Evolutionary conservation across 1,139 yeast species (phyloP), one percentile per base, ranked within the genome.

Genomic region (Taphrina sp.): DNA sequence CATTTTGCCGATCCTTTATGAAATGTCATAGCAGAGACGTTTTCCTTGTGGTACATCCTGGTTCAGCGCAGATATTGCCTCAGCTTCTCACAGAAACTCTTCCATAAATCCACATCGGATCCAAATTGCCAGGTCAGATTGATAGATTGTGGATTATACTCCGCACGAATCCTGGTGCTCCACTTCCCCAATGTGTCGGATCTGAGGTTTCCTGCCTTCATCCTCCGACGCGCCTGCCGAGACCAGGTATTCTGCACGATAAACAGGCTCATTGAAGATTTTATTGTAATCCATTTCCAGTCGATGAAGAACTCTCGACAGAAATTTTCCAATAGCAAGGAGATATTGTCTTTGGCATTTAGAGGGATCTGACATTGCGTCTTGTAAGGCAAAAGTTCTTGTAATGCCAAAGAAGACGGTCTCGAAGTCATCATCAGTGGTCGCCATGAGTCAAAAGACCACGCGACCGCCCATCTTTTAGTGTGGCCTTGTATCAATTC

Each of bases 391-490:
- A 26, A 12, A 7, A 26, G 12, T 7, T 26, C 31, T 26, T 26
- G 31, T 7, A 26, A 12, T 12, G 7, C 10, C 7, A 7, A 7
- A 26, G 31, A 26, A 7, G 7, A 24, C 37, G 44, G 23, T 10
- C 38, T 19, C 20, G 56, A 29, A 14, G 58, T 39, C 29, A 29
- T 52, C 7, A 56, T 52, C 34, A 36, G 5, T 8, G 62, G 61
- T 35, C 63, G 29, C 8, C 16, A 26, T 3, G 37, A 19, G 4
- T 31, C 43, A 38, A 63, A 65, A 28, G 69, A 64, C 76, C 76
- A 72, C 17, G 63, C 71, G 7, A 72, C 49, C 3, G 72, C 64
- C 75, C 75, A 72, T 23, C 76, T 59, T 1, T 72, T 60, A 12
- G 62, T 60, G 20, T 36, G 36, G 8, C 63, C 64, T 31, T 60